Evolutionary conservation across 805 yeast species (phyloP).

Genomic region (Wickerhamomyces canadensis): DNA sequence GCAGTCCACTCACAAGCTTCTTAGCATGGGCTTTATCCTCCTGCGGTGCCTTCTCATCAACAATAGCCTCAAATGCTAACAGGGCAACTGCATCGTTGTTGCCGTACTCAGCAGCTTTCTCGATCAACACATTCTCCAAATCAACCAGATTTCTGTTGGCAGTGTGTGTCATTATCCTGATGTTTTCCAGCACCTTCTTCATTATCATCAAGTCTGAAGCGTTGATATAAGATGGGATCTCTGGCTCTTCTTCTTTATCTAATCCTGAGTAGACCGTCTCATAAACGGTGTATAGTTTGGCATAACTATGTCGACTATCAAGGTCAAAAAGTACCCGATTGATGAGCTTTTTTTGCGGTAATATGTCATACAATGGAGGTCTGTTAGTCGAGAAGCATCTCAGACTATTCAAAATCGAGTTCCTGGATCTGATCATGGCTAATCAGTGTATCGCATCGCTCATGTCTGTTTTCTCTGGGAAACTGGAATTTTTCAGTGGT

Average conservation of each 20-base stretch:
- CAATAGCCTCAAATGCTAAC: constrained; percentile 61
- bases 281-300: constrained; percentile 48
- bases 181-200: constrained; percentile 58
- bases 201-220: constrained; percentile 62
- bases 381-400: constrained; percentile 17
- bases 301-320: constrained; percentile 51
- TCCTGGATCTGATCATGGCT: background rate
- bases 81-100: constrained; percentile 75
- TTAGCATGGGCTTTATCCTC: constrained; percentile 65
- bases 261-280: constrained; percentile 44
- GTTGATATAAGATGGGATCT: constrained; percentile 40
- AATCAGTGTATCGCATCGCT: too few relatives aligned
- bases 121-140: constrained; percentile 70
- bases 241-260: constrained; percentile 25
- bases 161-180: constrained; percentile 56
- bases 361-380: constrained; percentile 38
- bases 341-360: constrained; percentile 55
- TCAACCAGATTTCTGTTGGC: constrained; percentile 49
- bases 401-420: too few relatives aligned
- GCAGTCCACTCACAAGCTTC: constrained; percentile 49
- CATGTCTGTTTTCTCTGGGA: too few relatives aligned
- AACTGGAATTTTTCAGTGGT: too few relatives aligned
- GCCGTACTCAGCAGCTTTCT: constrained; percentile 79
- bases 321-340: constrained; percentile 62
- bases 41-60: constrained; percentile 29